These are phyloP conservation scores for Fragilaria radians DNA, from an alignment of 108 stramenopile genomes.

Conservation along the genomic window DNA sequence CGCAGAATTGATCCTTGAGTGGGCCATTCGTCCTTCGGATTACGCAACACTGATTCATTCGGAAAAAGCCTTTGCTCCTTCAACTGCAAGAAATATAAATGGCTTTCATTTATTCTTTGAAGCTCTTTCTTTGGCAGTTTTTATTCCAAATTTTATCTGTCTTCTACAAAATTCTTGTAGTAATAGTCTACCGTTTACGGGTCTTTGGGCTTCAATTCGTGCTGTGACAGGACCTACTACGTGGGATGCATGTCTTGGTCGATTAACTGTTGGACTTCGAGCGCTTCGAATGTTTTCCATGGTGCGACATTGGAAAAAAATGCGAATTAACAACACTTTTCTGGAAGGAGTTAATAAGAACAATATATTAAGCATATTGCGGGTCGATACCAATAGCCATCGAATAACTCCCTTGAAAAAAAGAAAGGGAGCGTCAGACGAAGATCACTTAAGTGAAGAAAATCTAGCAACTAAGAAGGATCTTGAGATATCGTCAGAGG, in stretches of 20 bases:
- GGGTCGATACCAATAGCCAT: not conserved
- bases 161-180: slow-evolving; percentile 32
- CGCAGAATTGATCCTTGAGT: slow-evolving; percentile 69
- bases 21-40: slow-evolving; percentile 54
- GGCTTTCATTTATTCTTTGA: slow-evolving; percentile 62
- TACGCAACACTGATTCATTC: slow-evolving; percentile 50
- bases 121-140: slow-evolving; percentile 51
- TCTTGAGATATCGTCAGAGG: too few species aligned
- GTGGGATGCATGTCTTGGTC: slow-evolving; percentile 27
- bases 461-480: too few species aligned
- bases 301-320: slow-evolving; percentile 76
- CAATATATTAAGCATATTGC: slow-evolving; percentile 1
- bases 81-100: slow-evolving; percentile 59
- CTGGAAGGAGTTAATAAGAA: slow-evolving; percentile 6
- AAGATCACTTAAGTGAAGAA: too few species aligned
- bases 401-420: not conserved
- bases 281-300: slow-evolving; percentile 67
- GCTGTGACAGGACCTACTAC: slow-evolving; percentile 5
- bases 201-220: slow-evolving; percentile 15
- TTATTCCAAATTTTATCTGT: slow-evolving; percentile 61
- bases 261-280: slow-evolving; percentile 33
- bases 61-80: slow-evolving; percentile 67
- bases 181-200: slow-evolving; percentile 7
- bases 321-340: slow-evolving; percentile 66
- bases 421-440: not conserved